phyloP scores from a whole-genome alignment of 1,284 basidiomycete genomes.

The Laetiporus sulphureus region DNA sequence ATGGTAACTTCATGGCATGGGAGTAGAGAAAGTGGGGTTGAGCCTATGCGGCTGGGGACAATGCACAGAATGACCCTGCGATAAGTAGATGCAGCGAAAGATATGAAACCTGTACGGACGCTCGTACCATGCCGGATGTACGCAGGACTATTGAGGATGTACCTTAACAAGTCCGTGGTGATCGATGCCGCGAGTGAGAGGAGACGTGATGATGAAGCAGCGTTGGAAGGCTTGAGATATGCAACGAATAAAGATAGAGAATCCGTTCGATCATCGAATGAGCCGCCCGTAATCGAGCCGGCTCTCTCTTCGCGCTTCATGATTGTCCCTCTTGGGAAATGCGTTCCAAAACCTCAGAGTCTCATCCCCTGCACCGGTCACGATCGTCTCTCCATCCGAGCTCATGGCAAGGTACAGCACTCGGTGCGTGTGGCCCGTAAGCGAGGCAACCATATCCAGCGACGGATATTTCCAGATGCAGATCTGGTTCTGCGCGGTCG shows the following conservation, averaged over 20 bases:
- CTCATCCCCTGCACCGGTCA: slow-evolving; percentile 97
- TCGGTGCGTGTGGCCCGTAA: slow-evolving; percentile 92
- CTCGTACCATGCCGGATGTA: no score
- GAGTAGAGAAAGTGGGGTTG: no score
- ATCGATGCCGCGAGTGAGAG: no score
- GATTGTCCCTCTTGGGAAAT: slow-evolving; percentile 64
- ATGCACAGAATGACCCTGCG: no score
- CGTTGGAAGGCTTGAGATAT: no score
- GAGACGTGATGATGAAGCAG: no score
- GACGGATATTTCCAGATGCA: slow-evolving; percentile 97
- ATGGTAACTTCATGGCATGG: no score
- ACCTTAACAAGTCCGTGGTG: no score
- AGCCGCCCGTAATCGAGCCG: slow-evolving; percentile 56
- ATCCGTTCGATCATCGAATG: slow-evolving; percentile 40
- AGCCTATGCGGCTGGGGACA: no score
- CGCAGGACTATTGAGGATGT: no score
- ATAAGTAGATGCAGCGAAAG: no score
- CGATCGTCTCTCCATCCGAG: slow-evolving; percentile 95
- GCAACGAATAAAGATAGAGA: slow-evolving; percentile 9
- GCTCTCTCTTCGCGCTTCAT: slow-evolving; percentile 39
- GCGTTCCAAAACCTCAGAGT: slow-evolving; percentile 97
- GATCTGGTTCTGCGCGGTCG: slow-evolving; percentile 94
- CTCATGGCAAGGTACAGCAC: slow-evolving; percentile 97
- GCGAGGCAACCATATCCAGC: slow-evolving; percentile 87
- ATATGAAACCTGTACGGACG: no score